Evolutionary conservation across 345 rosid genomes (phyloP).

Genomic region (Moricandia moricandioides): DNA sequence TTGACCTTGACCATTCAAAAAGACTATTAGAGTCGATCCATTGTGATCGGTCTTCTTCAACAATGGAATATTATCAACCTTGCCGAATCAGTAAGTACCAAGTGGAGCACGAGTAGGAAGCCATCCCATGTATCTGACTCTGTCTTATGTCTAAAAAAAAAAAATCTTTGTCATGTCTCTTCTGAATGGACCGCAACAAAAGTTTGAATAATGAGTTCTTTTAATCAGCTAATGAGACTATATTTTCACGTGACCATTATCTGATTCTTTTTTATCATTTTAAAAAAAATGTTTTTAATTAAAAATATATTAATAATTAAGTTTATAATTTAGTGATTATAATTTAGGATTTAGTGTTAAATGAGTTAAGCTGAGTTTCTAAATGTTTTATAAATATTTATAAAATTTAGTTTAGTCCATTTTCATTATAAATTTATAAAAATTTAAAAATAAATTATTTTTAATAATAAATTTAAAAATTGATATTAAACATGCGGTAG

Average conservation of each 20-base stretch:
- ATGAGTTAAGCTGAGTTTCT: too few relatives aligned
- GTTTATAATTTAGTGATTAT: too few relatives aligned
- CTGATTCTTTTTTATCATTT: too few relatives aligned
- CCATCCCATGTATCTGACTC: slow-evolving; percentile 25
- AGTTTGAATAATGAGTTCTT: neutral
- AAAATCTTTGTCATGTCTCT: neutral
- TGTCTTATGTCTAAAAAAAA: slow-evolving; percentile 17
- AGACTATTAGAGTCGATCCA: slow-evolving; percentile 16
- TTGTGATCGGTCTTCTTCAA: slow-evolving; percentile 13
- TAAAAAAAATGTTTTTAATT: too few relatives aligned
- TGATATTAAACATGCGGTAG: too few relatives aligned
- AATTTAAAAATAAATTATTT: too few relatives aligned
- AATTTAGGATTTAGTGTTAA: too few relatives aligned
- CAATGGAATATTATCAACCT: slow-evolving; percentile 33
- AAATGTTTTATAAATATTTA: too few relatives aligned
- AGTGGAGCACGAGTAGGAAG: slow-evolving; percentile 22
- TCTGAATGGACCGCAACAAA: slow-evolving; percentile 7
- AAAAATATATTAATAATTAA: too few relatives aligned
- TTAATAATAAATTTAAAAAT: too few relatives aligned
- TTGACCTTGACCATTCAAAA: slow-evolving; percentile 39
- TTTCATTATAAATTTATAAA: too few relatives aligned
- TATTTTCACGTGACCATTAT: slow-evolving; percentile 14
- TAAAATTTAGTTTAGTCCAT: too few relatives aligned
- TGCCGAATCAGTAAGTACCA: neutral
- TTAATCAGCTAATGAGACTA: neutral